Evolutionary conservation across 371 early-diverging fungal genomes (phyloP).

Genomic region (Funneliformis caledonium): DNA sequence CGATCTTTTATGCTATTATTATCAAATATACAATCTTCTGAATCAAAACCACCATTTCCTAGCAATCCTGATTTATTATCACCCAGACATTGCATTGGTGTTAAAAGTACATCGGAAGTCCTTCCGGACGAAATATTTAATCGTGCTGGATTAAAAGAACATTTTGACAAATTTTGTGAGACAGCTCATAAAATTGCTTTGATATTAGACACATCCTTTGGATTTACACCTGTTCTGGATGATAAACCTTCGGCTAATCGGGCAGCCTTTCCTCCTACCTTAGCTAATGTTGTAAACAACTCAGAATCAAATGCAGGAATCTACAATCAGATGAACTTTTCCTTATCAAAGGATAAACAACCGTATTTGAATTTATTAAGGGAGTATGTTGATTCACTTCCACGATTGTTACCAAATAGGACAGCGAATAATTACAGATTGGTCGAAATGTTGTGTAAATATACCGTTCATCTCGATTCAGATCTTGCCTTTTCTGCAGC

Average conservation of each 20-base stretch:
- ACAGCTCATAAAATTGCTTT: conserved; percentile 57
- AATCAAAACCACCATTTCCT: conserved; percentile 62
- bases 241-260: conserved; percentile 49
- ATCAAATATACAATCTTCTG: conserved; percentile 67
- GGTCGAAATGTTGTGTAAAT: conserved; percentile 79
- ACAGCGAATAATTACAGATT: conserved; percentile 58
- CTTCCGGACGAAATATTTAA: conserved; percentile 53
- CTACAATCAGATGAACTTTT: conserved; percentile 58
- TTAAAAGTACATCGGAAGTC: conserved; percentile 44
- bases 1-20: conserved; percentile 74
- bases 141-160: conserved; percentile 52
- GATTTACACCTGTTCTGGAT: conserved; percentile 54
- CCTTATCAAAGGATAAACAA: conserved; percentile 70
- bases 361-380: conserved; percentile 69
- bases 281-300: not conserved
- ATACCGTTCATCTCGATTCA: conserved; percentile 83
- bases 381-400: conserved; percentile 72
- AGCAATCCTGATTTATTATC: conserved; percentile 49
- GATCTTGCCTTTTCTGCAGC: conserved; percentile 71
- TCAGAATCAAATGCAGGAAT: conserved; percentile 40
- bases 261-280: not conserved
- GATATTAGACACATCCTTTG: conserved; percentile 59
- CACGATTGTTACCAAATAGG: conserved; percentile 74
- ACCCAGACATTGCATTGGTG: conserved; percentile 37
- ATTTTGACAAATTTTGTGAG: conserved; percentile 61